These are phyloP conservation scores for Coniochaeta ligniaria DNA, from an alignment of 2,329 filamentous ascomycete genomes.

Conservation along the genomic window DNA sequence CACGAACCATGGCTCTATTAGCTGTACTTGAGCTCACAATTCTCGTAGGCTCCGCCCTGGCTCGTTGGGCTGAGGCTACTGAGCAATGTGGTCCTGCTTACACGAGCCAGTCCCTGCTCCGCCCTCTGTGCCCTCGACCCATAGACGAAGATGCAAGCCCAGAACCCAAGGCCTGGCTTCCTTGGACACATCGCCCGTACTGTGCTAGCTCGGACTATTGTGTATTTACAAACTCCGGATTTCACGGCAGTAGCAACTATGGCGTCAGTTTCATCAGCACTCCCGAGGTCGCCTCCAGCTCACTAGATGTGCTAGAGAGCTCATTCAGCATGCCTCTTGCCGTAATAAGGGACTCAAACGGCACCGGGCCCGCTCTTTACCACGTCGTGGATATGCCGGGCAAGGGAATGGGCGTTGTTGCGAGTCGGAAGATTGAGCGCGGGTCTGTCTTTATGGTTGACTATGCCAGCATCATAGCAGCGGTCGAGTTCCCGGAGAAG, in stretches of 20 bases:
- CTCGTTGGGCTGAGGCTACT: background rate
- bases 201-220: constrained; percentile 11
- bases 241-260: background rate
- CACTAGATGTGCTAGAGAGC: background rate
- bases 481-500: constrained; percentile 8
- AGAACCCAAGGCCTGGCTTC: constrained; percentile 7
- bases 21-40: background rate
- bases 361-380: constrained; percentile 8
- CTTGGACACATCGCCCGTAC: constrained; percentile 18
- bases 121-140: background rate
- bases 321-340: background rate
- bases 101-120: background rate
- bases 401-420: constrained; percentile 26
- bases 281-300: background rate
- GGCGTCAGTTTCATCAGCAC: constrained; percentile 1
- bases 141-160: background rate
- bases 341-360: constrained; percentile 2
- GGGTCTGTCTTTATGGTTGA: constrained; percentile 28
- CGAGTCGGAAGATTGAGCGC: constrained; percentile 20
- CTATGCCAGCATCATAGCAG: constrained; percentile 18
- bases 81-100: background rate
- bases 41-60: background rate
- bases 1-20: background rate
- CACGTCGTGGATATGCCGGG: constrained; percentile 19
- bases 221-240: background rate